phyloP scores from a whole-genome alignment of 1,284 basidiomycete genomes.

The Pterulicium gracile region DNA sequence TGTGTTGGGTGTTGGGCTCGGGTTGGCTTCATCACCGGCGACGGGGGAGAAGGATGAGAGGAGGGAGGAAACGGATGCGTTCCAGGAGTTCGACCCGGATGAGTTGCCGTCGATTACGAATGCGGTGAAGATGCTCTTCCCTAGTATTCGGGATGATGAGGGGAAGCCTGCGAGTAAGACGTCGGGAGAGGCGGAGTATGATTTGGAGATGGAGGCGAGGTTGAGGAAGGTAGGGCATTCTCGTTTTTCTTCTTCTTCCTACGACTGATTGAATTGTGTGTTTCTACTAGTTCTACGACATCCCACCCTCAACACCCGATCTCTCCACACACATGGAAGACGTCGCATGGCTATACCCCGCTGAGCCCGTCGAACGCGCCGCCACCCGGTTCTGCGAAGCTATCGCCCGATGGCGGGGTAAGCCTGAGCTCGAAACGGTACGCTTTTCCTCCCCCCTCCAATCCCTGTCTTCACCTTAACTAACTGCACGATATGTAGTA shows the following conservation, averaged over 20 bases:
- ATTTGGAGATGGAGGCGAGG: conserved; percentile 54
- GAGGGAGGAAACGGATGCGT: conserved; percentile 23
- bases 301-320: conserved; percentile 57
- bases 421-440: conserved; percentile 71
- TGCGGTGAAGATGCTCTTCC: conserved; percentile 60
- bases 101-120: conserved; percentile 59
- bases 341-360: conserved; percentile 67
- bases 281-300: conserved; percentile 55
- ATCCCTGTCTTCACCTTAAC: neutral
- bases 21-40: conserved; percentile 20
- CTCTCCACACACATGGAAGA: conserved; percentile 72
- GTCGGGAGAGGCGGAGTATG: conserved; percentile 53
- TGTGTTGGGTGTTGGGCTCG: conserved; percentile 62
- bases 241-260: conserved; percentile 6
- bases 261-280: no score
- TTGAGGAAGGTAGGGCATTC: conserved; percentile 45
- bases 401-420: conserved; percentile 67
- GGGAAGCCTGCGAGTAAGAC: conserved; percentile 17
- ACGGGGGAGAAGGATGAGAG: conserved; percentile 5
- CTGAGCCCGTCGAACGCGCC: conserved; percentile 70
- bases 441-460: neutral
- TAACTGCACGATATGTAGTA: neutral
- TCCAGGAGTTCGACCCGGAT: conserved; percentile 61
- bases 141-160: conserved; percentile 32
- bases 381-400: conserved; percentile 71